Base-by-base conservation (phyloP, 805 yeast species). In the Priceomyces haplophilus region DNA sequence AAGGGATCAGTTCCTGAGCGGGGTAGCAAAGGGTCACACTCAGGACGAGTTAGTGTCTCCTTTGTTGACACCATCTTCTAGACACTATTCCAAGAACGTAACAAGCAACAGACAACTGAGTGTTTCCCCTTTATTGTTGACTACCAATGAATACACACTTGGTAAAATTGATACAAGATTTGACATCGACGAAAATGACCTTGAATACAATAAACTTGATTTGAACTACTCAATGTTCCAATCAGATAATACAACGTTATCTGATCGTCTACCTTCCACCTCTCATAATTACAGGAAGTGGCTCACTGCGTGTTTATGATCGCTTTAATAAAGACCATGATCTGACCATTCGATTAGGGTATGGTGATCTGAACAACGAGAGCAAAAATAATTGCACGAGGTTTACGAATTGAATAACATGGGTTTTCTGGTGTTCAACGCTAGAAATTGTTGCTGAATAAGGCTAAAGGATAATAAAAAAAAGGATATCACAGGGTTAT, bases 241-340 rank as follows among this genome's bases (percentile, higher is more conserved):
- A 27, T 45, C 53, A 36, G 47, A 47, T 27, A 48, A 51, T n/a
- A 48, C 50, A 42, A 40, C 47, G 27, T 46, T 45, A 38, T 19
- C 46, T 21, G 48, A 41, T 21, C 44, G 38, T 23, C 23, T 55
- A 19, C 55, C 56, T 23, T 60, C 69, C 21, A 64, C 72, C 20
- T 59, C 66, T 29, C 66, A 64, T 42, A 66, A 66, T 51, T 66
- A 66, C 50, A 56, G 72, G 40, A 63, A 65, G 47, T 66, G 71
- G 71, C 56, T 66, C 52, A 63, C 67, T 38, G 69, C 62, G 38
- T 60, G 62, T 41, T 55, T 55, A 45, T 55, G 42, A 48, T 23
- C 20, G 17, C 44, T 27, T 11, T 15, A 27, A 27, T 27, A n/a
- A 17, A 27, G 29, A 15, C 24, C 31, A 36, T 17, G 30, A 3